Evolutionary conservation across 441 rosid species (phyloP).

Genomic region (Croton setiger): DNA sequence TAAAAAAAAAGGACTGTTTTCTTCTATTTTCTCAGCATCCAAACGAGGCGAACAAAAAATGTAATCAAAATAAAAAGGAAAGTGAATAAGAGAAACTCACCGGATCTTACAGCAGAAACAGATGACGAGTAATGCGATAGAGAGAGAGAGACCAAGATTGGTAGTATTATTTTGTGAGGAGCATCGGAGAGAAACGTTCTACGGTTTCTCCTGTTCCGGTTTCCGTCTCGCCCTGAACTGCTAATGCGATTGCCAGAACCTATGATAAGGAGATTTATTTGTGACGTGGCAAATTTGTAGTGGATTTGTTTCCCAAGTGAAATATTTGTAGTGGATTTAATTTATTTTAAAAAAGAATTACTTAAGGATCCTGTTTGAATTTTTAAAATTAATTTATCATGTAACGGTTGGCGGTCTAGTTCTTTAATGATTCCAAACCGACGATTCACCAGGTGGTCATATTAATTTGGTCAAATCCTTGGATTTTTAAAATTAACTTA

Average conservation of each 20-base stretch:
- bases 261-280: not conserved
- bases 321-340: too few species aligned
- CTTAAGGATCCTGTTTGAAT: too few species aligned
- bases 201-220: not conserved
- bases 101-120: not conserved
- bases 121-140: not conserved
- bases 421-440: too few species aligned
- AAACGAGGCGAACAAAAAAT: not conserved
- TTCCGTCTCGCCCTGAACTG: too few species aligned
- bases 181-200: not conserved
- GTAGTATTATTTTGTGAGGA: not conserved
- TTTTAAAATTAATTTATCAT: too few species aligned
- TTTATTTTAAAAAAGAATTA: too few species aligned
- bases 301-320: not conserved
- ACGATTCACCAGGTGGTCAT: too few species aligned
- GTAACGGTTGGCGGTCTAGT: too few species aligned
- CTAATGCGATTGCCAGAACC: too few species aligned
- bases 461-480: too few species aligned
- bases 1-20: not conserved
- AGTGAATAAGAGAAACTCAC: not conserved
- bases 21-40: slow-evolving; percentile 1
- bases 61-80: not conserved
- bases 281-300: not conserved
- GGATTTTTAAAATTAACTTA: too few species aligned
- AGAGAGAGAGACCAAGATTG: not conserved